Evolutionary conservation across 805 yeast genomes (phyloP), one percentile per base, ranked within the genome.

Genomic region (Debaryomyces tyrocola): DNA sequence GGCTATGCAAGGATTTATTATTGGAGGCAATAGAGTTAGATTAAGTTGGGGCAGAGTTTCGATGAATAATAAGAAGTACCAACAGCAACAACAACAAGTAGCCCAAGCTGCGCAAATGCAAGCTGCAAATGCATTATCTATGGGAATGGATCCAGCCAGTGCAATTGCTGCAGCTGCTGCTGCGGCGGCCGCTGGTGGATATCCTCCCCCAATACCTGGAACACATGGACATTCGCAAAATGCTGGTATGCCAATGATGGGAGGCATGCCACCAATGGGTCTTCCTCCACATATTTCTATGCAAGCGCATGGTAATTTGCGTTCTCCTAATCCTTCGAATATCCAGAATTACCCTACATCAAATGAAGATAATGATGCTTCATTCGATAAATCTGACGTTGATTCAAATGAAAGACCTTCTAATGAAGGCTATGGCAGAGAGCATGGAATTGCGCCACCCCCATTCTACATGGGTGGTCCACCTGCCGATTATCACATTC

Each of bases 1-100:
- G 31, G 86, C 84, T 52, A 86, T 90, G 95, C 96, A 90, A 67
- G 96, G 96, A 8, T 88, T 83, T 61, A 89, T 90, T 33, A 84
- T 90, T 55, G 92, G 91, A 42, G 90, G 88, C 47, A 84, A 88
- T 47, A 77, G 92, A 50, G 83, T 90, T 41, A 75, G 96, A 56
- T 76, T 90, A 47, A 84, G 92, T 43, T 90, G 97, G 97, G 97
- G 97, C 27, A 78, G 90, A 54, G 75, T 64, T 8, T 67, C 70
- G 1, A 46, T 53, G 38, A 62, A 59, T 48, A 66, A 66, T 50
- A 66, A 63, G 41, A 64, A 61, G 47, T 68, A 53, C 47, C 70
- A 66, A 28, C 65, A 59, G 31, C 66, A 59, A 41, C 69, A 63
- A 33, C 66, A 59, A 12, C 64, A 60, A 38, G 59, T 55, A 37